These are phyloP conservation scores for Amaranthus palmeri DNA, from an alignment of 148 eudicot genomes.

Conservation along the genomic window DNA sequence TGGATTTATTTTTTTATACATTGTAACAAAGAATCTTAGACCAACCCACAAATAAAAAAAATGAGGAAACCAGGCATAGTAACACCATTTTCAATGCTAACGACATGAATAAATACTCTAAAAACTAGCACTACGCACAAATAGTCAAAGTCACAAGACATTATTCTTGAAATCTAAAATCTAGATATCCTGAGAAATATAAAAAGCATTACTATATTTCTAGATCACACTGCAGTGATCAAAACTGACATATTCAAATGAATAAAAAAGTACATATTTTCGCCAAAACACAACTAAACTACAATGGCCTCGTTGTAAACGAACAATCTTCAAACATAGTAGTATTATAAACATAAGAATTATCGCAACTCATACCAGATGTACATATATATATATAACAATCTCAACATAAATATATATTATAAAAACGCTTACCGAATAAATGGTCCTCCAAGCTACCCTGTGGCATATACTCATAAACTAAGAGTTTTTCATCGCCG, in stretches of 20 bases:
- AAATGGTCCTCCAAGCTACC: constrained; percentile 47
- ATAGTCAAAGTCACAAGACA: constrained; percentile 9
- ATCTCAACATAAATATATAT: constrained; percentile 1
- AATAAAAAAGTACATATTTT: too few relatives aligned
- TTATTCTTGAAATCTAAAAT: not conserved
- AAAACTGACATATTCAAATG: too few relatives aligned
- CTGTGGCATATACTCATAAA: constrained; percentile 48
- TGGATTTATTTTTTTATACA: not conserved
- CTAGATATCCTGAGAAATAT: not conserved
- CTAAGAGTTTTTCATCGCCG: constrained; percentile 45
- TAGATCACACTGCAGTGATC: too few relatives aligned
- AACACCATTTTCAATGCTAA: not conserved
- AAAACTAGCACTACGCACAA: constrained; percentile 3
- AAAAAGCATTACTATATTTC: too few relatives aligned
- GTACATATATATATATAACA: too few relatives aligned
- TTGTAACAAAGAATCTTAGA: not conserved
- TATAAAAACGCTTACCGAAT: constrained; percentile 34
- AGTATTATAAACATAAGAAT: not conserved
- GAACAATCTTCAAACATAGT: not conserved
- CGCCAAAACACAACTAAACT: not conserved
- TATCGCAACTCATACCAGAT: not conserved
- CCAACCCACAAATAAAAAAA: too few relatives aligned
- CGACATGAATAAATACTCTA: not conserved
- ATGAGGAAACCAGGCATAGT: not conserved
- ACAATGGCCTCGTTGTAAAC: not conserved